These are phyloP conservation scores for Vairimorpha necatrix DNA, from an alignment of 371 early-diverging fungal species.

Conservation along the genomic window DNA sequence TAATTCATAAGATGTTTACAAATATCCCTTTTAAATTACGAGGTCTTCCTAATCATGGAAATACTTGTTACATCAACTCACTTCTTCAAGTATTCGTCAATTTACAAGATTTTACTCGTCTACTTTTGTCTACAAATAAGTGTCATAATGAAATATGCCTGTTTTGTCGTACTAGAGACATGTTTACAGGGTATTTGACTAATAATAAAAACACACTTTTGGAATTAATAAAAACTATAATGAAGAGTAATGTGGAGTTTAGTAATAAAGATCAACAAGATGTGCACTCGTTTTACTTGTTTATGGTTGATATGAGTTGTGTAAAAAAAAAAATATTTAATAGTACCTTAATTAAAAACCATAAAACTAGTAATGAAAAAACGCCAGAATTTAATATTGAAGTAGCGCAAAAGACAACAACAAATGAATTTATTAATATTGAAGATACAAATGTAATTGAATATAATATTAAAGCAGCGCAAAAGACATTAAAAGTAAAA, in stretches of 20 bases:
- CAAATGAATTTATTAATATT: no score
- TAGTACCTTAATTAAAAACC: not conserved
- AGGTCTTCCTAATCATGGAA: conserved; percentile 51
- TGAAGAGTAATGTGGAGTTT: not conserved
- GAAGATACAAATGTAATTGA: no score
- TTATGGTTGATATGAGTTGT: not conserved
- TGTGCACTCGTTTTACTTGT: not conserved
- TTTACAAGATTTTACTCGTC: conserved; percentile 2
- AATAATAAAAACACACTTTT: not conserved
- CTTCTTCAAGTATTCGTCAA: conserved; percentile 41
- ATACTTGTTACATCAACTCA: conserved; percentile 51
- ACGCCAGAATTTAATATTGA: not conserved
- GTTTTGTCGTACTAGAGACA: not conserved
- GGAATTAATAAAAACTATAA: not conserved
- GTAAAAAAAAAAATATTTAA: not conserved
- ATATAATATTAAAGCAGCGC: no score
- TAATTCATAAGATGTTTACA: not conserved
- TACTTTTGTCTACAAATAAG: not conserved
- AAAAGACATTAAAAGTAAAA: no score
- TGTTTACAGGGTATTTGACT: not conserved
- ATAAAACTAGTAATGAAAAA: not conserved
- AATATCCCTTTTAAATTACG: not conserved
- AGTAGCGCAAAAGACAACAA: not conserved
- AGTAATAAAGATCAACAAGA: not conserved
- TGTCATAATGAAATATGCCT: not conserved